Base-by-base conservation (phyloP, 2,329 filamentous ascomycete species). In the Mycosphaerelloides madeirae region DNA sequence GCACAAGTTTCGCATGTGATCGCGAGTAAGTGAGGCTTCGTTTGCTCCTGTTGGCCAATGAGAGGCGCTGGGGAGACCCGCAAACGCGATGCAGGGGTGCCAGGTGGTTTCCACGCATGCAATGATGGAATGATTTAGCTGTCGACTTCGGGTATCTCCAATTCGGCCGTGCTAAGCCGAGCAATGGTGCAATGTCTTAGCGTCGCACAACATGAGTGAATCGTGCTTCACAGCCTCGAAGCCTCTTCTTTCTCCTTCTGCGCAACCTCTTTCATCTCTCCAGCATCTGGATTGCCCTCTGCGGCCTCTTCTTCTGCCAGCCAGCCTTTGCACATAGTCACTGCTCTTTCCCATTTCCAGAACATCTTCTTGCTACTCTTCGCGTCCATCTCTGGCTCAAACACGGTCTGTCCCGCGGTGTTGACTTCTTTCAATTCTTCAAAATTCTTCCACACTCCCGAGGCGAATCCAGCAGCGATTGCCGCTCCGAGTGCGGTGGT, bases 401-500 rank as follows among this genome's bases (percentile, higher is more conserved):
- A 95, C 14, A 80, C 76, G 49, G 76, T 83, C 43, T 83, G 77
- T 41, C 83, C 85, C 43, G 77, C 75, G 46, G 77, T 80, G 65
- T 88, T 88, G 65, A 93, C 81, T 48, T 82, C 73, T 55, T 80
- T 80, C 29, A 95, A 70, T 57, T 91, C 85, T 15, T 82, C 78
- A 45, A 93, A 80, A 59, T 80, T 77, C 51, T 79, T 77, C 87
- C 88, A 95, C 29, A 91, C 79, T 36, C 79, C 83, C 11, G 85
- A 80, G 5, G 88, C 87, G 47, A 95, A 81, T 12, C 86, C 89
- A 9, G 89, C 89, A 13, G 89, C 87, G 57, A 95, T 91, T 37
- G 89, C 89, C 9, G 89, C 88, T 18, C 89, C 89, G 2, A 95
- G 77, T 1, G 88, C 85, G 1, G 89, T 95, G 3, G 88, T 94